Evolutionary conservation across 1,284 basidiomycete species (phyloP).

Genomic region (Pyrrhoderma lamaoense): DNA sequence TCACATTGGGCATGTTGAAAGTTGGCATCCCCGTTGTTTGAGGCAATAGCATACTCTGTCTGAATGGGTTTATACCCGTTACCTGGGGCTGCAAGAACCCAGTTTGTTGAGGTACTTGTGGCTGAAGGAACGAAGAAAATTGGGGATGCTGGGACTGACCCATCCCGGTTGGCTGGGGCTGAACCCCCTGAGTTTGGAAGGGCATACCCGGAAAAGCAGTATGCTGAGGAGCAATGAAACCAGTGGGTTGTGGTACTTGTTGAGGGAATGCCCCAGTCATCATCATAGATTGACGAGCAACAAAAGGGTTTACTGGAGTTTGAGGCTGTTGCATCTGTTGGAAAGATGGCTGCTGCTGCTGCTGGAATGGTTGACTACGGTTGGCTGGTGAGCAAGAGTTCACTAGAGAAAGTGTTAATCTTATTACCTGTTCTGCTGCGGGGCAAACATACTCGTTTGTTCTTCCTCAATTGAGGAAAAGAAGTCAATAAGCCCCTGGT

Average conservation of each 20-base stretch:
- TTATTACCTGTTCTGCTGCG: conserved; percentile 46
- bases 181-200: conserved; percentile 22
- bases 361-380: conserved; percentile 3
- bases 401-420: neutral
- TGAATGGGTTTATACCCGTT: conserved; percentile 52
- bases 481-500: conserved; percentile 71
- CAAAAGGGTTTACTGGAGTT: conserved; percentile 72
- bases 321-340: conserved; percentile 41
- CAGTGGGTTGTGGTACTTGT: conserved; percentile 27
- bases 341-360: conserved; percentile 43
- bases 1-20: conserved; percentile 22
- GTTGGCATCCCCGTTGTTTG: conserved; percentile 44
- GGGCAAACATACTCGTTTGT: conserved; percentile 68
- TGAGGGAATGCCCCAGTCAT: conserved; percentile 35
- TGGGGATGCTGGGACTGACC: conserved; percentile 31
- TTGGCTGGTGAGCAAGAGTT: neutral
- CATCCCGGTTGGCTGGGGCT: conserved; percentile 23
- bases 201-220: conserved; percentile 39
- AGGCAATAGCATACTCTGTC: conserved; percentile 40
- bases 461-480: conserved; percentile 87
- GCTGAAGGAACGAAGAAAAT: conserved; percentile 39
- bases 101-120: conserved; percentile 54
- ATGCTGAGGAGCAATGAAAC: conserved; percentile 32
- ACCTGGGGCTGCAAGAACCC: conserved; percentile 64
- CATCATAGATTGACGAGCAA: conserved; percentile 40